Evolutionary conservation across 2,329 filamentous ascomycete species (phyloP), one percentile per base, ranked within the genome.

Genomic region (Coniochaeta hoffmannii): DNA sequence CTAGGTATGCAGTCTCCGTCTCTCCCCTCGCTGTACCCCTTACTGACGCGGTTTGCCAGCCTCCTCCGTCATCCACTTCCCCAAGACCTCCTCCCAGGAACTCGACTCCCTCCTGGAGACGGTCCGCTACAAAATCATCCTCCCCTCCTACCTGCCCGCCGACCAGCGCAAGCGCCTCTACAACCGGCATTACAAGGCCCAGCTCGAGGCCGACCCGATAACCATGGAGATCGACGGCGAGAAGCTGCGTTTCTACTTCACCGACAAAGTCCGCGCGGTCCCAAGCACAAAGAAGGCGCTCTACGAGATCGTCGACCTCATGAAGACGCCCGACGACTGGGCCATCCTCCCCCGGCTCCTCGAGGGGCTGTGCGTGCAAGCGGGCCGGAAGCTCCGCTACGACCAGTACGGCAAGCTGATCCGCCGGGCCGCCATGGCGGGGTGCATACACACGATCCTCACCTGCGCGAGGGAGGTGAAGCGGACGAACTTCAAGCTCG

Each of bases 111-210:
- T 77, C 31, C 77, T 88, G 58, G 66, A 69, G 38, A 68, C 63
- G 22, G 76, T 87, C 64, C 81, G 84, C 60, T 69, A 76, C 49
- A 79, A 79, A 61, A 76, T 85, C 66, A 79, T 88, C 65, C 69
- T 88, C 41, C 84, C 84, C n/a, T 69, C 76, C 31, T 80, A 83
- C 65, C 79, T 89, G 28, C 73, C 77, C 22, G 56, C 65, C 28
- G 68, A 71, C 53, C 79, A 87, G 69, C 78, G 74, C 62, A 73
- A 77, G 61, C 73, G 79, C 57, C 69, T 88, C 61, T 78, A 76
- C 69, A 70, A 73, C 57, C 59, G 65, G 14, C 75, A 73, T 58
- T 72, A 76, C 66, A 70, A 73, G 60, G 69, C 75, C 59, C 68
- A 68, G 57, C 76, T 87, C 38, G 69, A 77, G 57, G 69, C 72